Evolutionary conservation across 179 eudicot genomes (phyloP).

Genomic region (Silene coronaria): DNA sequence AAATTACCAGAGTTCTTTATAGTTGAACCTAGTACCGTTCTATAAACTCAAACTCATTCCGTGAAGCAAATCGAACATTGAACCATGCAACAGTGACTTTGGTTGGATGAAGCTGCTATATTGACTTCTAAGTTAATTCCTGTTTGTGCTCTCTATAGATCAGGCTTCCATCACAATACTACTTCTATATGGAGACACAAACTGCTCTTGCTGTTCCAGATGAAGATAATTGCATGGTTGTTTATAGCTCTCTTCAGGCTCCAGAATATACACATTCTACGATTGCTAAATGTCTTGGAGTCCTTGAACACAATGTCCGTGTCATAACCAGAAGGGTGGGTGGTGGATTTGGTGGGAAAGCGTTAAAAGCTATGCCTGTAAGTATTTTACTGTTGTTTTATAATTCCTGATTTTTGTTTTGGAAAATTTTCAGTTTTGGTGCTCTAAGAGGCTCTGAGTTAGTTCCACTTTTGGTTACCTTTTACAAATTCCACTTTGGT

Average conservation of each 20-base stretch:
- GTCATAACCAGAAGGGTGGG: slow-evolving; percentile 94
- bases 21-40: too few species aligned
- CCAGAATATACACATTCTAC: slow-evolving; percentile 63
- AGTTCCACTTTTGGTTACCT: not conserved
- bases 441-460: not conserved
- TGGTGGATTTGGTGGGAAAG: slow-evolving; percentile 97
- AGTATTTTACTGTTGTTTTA: slow-evolving; percentile 28
- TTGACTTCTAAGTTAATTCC: not conserved
- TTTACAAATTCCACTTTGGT: not conserved
- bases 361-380: slow-evolving; percentile 70
- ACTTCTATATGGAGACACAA: slow-evolving; percentile 94
- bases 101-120: not conserved
- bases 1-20: too few species aligned
- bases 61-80: too few species aligned
- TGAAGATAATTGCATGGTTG: slow-evolving; percentile 91
- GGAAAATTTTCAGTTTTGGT: not conserved
- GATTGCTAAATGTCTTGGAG: slow-evolving; percentile 69
- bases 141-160: slow-evolving; percentile 43
- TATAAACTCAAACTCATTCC: too few species aligned
- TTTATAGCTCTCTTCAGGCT: slow-evolving; percentile 70
- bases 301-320: slow-evolving; percentile 81
- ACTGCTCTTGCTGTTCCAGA: slow-evolving; percentile 88
- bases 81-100: not conserved
- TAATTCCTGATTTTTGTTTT: too few species aligned
- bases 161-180: slow-evolving; percentile 80